Evolutionary conservation across 805 yeast genomes (phyloP).

Genomic region (Kodamaea kakaduensis): DNA sequence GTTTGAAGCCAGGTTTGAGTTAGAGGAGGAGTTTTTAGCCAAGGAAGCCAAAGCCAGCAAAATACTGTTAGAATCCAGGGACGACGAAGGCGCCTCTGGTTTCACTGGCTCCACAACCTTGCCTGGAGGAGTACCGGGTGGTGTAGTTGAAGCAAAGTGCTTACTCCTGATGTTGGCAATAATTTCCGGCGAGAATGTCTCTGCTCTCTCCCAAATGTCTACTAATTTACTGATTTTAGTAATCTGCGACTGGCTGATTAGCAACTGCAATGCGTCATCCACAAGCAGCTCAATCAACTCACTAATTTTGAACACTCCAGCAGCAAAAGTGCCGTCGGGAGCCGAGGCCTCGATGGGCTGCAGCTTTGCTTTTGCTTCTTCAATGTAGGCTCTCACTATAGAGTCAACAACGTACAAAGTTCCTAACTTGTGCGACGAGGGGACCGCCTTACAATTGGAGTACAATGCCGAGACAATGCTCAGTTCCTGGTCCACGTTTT

Average conservation of each 20-base stretch:
- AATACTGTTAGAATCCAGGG: constrained; percentile 53
- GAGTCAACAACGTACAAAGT: constrained; percentile 90
- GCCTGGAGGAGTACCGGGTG: constrained; percentile 59
- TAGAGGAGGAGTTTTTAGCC: constrained; percentile 38
- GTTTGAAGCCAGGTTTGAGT: constrained; percentile 29
- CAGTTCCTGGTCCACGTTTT: constrained; percentile 57
- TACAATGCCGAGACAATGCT: constrained; percentile 55
- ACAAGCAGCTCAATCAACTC: constrained; percentile 60
- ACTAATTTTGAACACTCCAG: constrained; percentile 65
- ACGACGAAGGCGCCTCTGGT: constrained; percentile 11
- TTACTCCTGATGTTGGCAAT: constrained; percentile 55
- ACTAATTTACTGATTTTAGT: constrained; percentile 79
- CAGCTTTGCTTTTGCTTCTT: constrained; percentile 58
- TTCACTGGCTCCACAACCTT: constrained; percentile 22
- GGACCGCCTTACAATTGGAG: constrained; percentile 66
- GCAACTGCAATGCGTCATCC: constrained; percentile 56
- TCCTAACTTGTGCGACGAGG: constrained; percentile 83
- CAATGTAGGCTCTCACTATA: constrained; percentile 79
- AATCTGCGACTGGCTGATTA: constrained; percentile 48
- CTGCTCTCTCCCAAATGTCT: constrained; percentile 88
- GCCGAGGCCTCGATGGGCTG: constrained; percentile 47
- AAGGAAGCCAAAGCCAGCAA: constrained; percentile 67
- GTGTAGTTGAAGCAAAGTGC: constrained; percentile 63
- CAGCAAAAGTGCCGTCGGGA: constrained; percentile 67
- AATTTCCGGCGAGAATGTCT: constrained; percentile 61